phyloP scores from a whole-genome alignment of 495 filamentous ascomycete species.

The Podospora pseudoanserina region DNA sequence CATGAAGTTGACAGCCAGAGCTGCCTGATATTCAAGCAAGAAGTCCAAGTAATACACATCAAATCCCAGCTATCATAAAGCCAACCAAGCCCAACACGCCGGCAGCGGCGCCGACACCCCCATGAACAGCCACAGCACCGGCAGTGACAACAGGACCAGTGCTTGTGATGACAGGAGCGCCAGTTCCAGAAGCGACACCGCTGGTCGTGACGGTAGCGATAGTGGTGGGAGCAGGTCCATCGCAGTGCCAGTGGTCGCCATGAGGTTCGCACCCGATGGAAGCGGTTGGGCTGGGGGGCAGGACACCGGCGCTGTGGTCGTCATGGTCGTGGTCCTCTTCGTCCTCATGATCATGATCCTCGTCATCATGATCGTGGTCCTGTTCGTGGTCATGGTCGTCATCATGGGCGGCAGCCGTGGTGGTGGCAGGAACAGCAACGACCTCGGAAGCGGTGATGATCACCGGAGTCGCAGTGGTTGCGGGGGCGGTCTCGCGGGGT shows the following conservation, averaged over 20 bases:
- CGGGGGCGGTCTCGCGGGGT: background rate
- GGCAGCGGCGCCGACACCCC: background rate
- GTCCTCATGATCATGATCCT: background rate
- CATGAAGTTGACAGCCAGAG: too few relatives aligned
- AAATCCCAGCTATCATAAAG: background rate
- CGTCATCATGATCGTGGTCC: background rate
- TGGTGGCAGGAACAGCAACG: background rate
- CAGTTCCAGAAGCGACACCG: background rate
- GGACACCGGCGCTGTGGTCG: background rate
- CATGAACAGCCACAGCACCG: background rate
- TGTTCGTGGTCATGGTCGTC: background rate
- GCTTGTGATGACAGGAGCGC: background rate
- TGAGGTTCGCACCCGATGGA: conserved; percentile 3
- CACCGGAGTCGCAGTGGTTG: background rate
- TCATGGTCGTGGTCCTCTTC: background rate
- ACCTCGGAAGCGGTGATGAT: background rate
- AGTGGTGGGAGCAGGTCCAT: background rate
- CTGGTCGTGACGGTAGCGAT: background rate
- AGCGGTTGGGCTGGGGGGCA: background rate
- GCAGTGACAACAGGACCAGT: background rate
- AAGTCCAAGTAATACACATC: background rate
- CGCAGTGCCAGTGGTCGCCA: conserved; percentile 3
- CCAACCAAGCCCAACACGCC: background rate
- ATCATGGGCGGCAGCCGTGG: background rate
- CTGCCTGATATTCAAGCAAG: too few relatives aligned